These are phyloP conservation scores for Malus fusca DNA, from an alignment of 306 rosid species.

Conservation along the genomic window DNA sequence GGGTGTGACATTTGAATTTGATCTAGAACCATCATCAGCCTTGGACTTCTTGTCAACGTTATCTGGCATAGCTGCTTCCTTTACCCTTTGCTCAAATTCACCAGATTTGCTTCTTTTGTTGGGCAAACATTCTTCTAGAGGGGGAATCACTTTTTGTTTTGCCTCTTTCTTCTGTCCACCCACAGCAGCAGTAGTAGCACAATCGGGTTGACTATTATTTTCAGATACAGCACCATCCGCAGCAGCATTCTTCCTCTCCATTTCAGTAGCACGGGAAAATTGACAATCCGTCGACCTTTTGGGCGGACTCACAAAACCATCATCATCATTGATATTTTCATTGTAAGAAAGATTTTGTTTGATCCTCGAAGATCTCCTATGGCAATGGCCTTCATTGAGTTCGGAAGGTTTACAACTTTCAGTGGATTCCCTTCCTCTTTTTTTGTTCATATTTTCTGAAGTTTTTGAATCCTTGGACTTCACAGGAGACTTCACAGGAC, in stretches of 20 bases:
- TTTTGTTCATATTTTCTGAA: slow-evolving; percentile 26
- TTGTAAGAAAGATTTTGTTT: slow-evolving; percentile 36
- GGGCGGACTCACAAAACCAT: slow-evolving; percentile 30
- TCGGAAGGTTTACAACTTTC: slow-evolving; percentile 33
- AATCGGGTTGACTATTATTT: slow-evolving; percentile 20
- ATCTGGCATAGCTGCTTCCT: slow-evolving; percentile 28
- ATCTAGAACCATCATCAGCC: slow-evolving; percentile 10
- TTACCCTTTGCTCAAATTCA: slow-evolving; percentile 18
- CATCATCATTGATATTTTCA: slow-evolving; percentile 23
- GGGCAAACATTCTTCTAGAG: slow-evolving; percentile 18
- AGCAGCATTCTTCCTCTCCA: slow-evolving; percentile 23
- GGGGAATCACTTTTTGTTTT: slow-evolving; percentile 4
- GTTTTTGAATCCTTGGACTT: slow-evolving; percentile 31
- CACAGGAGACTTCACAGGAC: slow-evolving; percentile 26
- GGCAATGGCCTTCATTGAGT: slow-evolving; percentile 4
- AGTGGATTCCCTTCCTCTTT: slow-evolving; percentile 43
- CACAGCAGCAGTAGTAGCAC: slow-evolving; percentile 3
- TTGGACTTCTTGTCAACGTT: slow-evolving; percentile 18
- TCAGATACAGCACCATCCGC: slow-evolving; percentile 13
- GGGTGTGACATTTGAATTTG: slow-evolving; percentile 21
- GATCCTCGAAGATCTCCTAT: slow-evolving; percentile 39
- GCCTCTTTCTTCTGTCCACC: slow-evolving; percentile 17
- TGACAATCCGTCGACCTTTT: slow-evolving; percentile 31
- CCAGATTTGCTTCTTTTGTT: slow-evolving; percentile 21
- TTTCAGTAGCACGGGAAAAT: slow-evolving; percentile 16